Evolutionary conservation across 257 asterid species (phyloP).

Genomic region (Solanum bukasovii): DNA sequence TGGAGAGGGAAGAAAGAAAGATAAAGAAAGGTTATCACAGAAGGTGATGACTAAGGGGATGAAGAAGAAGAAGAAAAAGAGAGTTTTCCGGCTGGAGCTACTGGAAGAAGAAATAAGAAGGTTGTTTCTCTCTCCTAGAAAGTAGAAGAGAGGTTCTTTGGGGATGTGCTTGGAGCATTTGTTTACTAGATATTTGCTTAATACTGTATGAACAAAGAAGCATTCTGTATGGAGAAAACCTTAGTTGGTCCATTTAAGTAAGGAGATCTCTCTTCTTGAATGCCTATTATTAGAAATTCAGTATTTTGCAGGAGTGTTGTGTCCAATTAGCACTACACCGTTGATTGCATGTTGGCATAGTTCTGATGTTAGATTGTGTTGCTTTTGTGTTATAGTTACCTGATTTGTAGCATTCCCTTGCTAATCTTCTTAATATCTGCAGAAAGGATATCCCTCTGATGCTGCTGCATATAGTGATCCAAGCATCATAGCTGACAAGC

Average conservation of each 20-base stretch:
- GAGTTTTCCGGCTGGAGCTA: background rate
- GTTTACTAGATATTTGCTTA: background rate
- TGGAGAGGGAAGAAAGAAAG: background rate
- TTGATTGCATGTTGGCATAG: background rate
- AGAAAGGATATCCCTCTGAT: conserved; percentile 87
- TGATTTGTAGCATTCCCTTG: background rate
- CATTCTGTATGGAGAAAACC: background rate
- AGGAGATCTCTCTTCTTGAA: background rate
- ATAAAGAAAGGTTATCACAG: background rate
- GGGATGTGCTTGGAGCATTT: background rate
- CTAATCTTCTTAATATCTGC: conserved; percentile 20
- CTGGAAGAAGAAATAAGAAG: background rate
- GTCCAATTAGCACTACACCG: background rate
- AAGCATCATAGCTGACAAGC: conserved; percentile 64
- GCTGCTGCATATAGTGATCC: conserved; percentile 90
- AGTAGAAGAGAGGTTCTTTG: background rate
- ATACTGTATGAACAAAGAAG: background rate
- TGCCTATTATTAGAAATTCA: background rate
- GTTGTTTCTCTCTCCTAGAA: background rate
- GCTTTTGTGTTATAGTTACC: background rate
- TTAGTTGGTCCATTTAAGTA: background rate
- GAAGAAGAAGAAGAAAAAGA: background rate
- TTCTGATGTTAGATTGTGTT: background rate
- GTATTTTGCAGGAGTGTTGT: background rate
- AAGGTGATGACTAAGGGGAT: background rate